Evolutionary conservation across 2,329 filamentous ascomycete species (phyloP).

Genomic region (Nemania sp.): DNA sequence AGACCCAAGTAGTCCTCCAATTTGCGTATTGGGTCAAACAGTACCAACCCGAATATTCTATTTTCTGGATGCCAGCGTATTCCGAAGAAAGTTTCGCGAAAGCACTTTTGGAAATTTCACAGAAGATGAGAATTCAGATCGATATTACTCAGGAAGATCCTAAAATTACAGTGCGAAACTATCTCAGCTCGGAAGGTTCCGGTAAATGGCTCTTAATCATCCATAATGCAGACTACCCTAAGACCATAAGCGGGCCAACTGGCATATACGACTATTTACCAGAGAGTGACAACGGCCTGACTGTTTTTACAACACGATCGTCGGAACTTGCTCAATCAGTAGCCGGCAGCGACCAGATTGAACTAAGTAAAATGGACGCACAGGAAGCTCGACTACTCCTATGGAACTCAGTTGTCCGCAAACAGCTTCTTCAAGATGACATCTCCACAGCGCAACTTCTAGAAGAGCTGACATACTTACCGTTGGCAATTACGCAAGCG

Average conservation of each 20-base stretch:
- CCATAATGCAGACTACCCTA: conserved; percentile 46
- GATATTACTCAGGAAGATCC: conserved; percentile 58
- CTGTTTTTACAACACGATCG: conserved; percentile 45
- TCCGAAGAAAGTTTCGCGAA: conserved; percentile 44
- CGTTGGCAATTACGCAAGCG: conserved; percentile 47
- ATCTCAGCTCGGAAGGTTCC: conserved; percentile 33
- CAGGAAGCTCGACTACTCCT: conserved; percentile 36
- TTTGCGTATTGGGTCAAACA: conserved; percentile 44
- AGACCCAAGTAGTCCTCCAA: conserved; percentile 45
- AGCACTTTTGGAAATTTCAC: conserved; percentile 42
- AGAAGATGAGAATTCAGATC: conserved; percentile 34
- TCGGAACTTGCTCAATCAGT: conserved; percentile 37
- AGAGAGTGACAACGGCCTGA: conserved; percentile 36
- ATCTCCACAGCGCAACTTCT: conserved; percentile 31
- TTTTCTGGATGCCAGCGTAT: conserved; percentile 49
- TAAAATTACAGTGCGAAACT: conserved; percentile 58
- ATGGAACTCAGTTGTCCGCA: conserved; percentile 31
- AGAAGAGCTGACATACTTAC: conserved; percentile 43
- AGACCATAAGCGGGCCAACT: background rate
- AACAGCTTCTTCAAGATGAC: conserved; percentile 28
- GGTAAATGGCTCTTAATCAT: conserved; percentile 46
- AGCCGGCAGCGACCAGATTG: conserved; percentile 33
- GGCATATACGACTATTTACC: conserved; percentile 39
- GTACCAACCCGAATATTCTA: conserved; percentile 37
- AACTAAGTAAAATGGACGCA: conserved; percentile 37